Percentiles rank a stretch among this genome's conserved stretches.
phyloP scores from a whole-genome alignment of 768 basidiomycete genomes.

The Pisolithus marmoratus region DNA sequence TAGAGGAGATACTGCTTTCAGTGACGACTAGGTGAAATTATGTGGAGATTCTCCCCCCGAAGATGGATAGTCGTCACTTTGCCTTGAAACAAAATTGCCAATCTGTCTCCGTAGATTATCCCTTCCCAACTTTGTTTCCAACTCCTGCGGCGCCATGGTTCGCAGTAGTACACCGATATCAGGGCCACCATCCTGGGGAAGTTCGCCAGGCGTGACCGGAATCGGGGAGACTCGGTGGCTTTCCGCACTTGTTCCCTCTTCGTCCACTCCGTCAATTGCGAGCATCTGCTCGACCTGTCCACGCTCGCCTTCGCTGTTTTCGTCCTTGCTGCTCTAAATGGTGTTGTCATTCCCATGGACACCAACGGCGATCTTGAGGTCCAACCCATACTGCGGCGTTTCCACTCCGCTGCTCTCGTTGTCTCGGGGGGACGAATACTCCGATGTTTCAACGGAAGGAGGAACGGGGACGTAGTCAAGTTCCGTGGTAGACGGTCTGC shows the following conservation, averaged over 20 bases:
- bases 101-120: conserved; percentile 8
- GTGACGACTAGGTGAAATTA: background rate
- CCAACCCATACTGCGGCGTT: conserved; percentile 3
- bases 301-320: background rate
- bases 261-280: too few relatives aligned
- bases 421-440: conserved; percentile 26
- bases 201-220: too few relatives aligned
- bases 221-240: too few relatives aligned
- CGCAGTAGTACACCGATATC: background rate
- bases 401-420: conserved; percentile 24
- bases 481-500: background rate
- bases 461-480: conserved; percentile 10
- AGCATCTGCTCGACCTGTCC: too few relatives aligned
- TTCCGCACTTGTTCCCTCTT: too few relatives aligned
- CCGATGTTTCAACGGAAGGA: conserved; percentile 10
- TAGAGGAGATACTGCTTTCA: background rate
- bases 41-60: background rate
- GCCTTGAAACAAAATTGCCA: conserved; percentile 4
- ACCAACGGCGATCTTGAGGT: background rate
- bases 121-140: conserved; percentile 15
- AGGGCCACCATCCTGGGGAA: background rate
- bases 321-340: background rate
- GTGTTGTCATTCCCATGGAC: background rate
- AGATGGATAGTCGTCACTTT: conserved; percentile 2
- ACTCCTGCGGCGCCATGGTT: conserved; percentile 4